These are phyloP conservation scores for Diplotaxis tenuifolia DNA, from an alignment of 345 rosid species.

Conservation along the genomic window DNA sequence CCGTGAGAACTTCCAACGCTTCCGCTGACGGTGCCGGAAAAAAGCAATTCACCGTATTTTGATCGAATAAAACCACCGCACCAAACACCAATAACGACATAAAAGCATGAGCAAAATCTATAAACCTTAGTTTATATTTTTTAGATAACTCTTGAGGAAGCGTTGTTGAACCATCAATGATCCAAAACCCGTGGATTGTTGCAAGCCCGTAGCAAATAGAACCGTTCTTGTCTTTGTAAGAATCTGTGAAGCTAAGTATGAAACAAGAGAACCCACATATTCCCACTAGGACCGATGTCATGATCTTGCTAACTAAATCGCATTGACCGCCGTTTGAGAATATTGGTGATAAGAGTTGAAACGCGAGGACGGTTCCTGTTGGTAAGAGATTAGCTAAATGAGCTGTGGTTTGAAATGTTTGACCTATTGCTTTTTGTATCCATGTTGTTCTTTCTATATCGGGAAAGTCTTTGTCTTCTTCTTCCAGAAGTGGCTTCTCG, in stretches of 20 bases:
- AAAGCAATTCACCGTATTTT: constrained; percentile 68
- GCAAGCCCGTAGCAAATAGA: constrained; percentile 72
- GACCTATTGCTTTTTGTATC: constrained; percentile 73
- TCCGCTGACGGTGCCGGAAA: constrained; percentile 69
- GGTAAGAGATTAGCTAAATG: constrained; percentile 88
- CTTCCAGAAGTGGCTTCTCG: constrained; percentile 45
- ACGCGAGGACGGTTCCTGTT: constrained; percentile 89
- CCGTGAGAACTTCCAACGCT: constrained; percentile 65
- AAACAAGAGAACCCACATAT: constrained; percentile 75
- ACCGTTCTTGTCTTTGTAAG: constrained; percentile 71
- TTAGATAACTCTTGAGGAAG: constrained; percentile 55
- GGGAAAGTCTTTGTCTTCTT: constrained; percentile 34
- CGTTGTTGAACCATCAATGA: constrained; percentile 70
- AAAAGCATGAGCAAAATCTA: constrained; percentile 76
- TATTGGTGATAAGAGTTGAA: constrained; percentile 78
- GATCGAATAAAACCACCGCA: constrained; percentile 72
- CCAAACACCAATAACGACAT: constrained; percentile 77
- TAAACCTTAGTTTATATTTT: constrained; percentile 51
- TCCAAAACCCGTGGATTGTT: constrained; percentile 66
- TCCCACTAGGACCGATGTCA: constrained; percentile 54
- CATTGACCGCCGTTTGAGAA: constrained; percentile 77
- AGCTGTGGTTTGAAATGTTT: constrained; percentile 86
- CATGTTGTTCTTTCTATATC: constrained; percentile 44
- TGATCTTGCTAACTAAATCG: constrained; percentile 51
- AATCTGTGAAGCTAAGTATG: constrained; percentile 74